phyloP scores from a whole-genome alignment of 257 asterid species.

The Fraxinus quadrangulata region DNA sequence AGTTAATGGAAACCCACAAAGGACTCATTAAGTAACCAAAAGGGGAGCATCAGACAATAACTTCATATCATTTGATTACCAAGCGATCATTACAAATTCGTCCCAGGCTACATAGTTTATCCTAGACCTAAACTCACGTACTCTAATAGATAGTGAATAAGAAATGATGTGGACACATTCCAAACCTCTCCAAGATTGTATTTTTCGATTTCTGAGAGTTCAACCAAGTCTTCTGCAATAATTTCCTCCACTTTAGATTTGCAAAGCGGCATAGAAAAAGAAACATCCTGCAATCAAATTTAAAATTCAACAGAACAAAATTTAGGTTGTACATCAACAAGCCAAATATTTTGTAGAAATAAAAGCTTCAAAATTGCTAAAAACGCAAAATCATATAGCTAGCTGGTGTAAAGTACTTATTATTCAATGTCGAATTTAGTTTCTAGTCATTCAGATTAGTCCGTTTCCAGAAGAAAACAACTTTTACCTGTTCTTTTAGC shows the following conservation, averaged over 20 bases:
- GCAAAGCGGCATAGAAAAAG: constrained; percentile 90
- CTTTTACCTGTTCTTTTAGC: constrained; percentile 81
- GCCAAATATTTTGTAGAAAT: constrained; percentile 19
- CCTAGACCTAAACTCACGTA: constrained; percentile 14
- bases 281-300: constrained; percentile 59
- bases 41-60: neutral
- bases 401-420: neutral
- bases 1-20: constrained; percentile 10
- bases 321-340: constrained; percentile 6
- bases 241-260: constrained; percentile 73
- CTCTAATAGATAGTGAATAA: constrained; percentile 10
- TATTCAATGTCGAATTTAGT: neutral
- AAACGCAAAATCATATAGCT: constrained; percentile 15
- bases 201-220: constrained; percentile 75
- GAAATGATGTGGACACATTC: constrained; percentile 19
- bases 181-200: constrained; percentile 78
- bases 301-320: constrained; percentile 23
- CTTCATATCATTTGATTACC: constrained; percentile 13
- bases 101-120: constrained; percentile 10
- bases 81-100: constrained; percentile 11
- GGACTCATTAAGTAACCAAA: constrained; percentile 12
- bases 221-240: constrained; percentile 75
- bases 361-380: constrained; percentile 9
- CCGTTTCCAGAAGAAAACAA: constrained; percentile 20
- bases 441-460: constrained; percentile 5